A percentile compares a stretch with the other conserved stretches of the same genome.
Evolutionary conservation across 768 basidiomycete genomes (phyloP).

Genomic region (Epithele typhae): DNA sequence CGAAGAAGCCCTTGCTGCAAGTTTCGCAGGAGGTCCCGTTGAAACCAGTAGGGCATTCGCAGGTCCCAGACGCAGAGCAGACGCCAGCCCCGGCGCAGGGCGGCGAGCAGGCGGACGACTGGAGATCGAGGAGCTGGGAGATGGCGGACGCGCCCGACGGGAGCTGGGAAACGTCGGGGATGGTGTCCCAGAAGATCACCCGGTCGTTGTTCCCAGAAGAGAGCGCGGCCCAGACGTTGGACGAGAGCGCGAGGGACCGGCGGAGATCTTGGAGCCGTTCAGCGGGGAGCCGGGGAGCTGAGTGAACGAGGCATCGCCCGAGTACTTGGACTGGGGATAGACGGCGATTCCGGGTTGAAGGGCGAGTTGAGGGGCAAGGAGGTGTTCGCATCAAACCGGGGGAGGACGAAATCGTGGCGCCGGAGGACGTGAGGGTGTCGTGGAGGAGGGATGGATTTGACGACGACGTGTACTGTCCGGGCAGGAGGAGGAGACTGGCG

Average conservation of each 20-base stretch:
- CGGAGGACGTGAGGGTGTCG: constrained; percentile 58
- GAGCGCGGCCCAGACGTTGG: constrained; percentile 66
- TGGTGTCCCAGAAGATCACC: constrained; percentile 72
- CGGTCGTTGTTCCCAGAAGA: constrained; percentile 49
- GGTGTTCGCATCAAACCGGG: constrained; percentile 63
- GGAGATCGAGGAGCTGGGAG: constrained; percentile 63
- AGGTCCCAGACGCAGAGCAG: constrained; percentile 68
- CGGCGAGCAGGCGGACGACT: constrained; percentile 72
- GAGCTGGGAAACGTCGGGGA: constrained; percentile 71
- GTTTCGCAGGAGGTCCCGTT: constrained; percentile 76
- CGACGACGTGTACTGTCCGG: constrained; percentile 69
- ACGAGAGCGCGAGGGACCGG: constrained; percentile 61
- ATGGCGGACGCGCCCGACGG: constrained; percentile 41
- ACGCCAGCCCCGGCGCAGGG: constrained; percentile 69
- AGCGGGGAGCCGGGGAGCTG: constrained; percentile 46
- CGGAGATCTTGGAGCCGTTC: constrained; percentile 32
- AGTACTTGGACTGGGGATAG: constrained; percentile 61
- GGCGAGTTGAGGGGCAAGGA: constrained; percentile 63
- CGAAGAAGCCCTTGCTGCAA: constrained; percentile 73
- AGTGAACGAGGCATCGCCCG: constrained; percentile 59
- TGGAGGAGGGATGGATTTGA: constrained; percentile 74
- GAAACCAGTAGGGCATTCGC: constrained; percentile 71
- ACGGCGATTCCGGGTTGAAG: constrained; percentile 64
- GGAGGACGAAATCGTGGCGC: constrained; percentile 52
- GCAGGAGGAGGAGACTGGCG: constrained; percentile 59